These are phyloP conservation scores for Yarrowia yakushimensis DNA, from an alignment of 805 yeast genomes.

Conservation along the genomic window DNA sequence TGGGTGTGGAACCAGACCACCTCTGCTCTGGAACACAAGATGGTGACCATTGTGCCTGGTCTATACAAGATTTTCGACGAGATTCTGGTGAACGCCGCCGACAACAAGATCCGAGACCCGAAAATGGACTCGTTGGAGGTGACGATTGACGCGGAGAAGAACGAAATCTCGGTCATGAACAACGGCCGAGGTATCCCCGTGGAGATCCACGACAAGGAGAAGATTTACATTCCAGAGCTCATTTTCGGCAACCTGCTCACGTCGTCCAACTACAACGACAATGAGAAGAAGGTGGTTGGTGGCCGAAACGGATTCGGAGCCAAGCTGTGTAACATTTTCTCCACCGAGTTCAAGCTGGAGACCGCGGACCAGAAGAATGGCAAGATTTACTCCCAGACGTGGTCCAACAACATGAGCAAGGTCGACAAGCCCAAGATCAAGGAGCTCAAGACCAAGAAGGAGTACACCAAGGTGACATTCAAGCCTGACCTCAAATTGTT, in stretches of 20 bases:
- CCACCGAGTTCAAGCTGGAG: constrained; percentile 79
- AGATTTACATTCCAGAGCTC: constrained; percentile 91
- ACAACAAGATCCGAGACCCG: constrained; percentile 93
- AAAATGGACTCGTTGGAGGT: constrained; percentile 83
- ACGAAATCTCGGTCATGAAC: constrained; percentile 74
- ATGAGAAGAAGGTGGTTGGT: constrained; percentile 93
- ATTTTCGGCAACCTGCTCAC: constrained; percentile 94
- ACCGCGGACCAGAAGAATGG: constrained; percentile 74
- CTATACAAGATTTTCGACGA: constrained; percentile 95
- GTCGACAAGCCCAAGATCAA: constrained; percentile 74
- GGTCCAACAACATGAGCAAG: constrained; percentile 82
- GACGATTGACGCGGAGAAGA: constrained; percentile 69
- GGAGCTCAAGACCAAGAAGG: constrained; percentile 51
- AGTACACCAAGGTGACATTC: constrained; percentile 83
- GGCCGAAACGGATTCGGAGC: constrained; percentile 99
- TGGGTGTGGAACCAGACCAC: constrained; percentile 78
- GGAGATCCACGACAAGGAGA: constrained; percentile 85
- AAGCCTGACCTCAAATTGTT: constrained; percentile 83
- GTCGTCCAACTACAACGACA: constrained; percentile 93
- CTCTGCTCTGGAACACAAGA: constrained; percentile 50
- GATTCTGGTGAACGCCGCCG: constrained; percentile 96
- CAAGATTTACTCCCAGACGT: constrained; percentile 69
- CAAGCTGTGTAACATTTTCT: constrained; percentile 91
- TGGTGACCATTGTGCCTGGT: constrained; percentile 88
- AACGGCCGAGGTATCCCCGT: constrained; percentile 96